A percentile compares a stretch with the other conserved stretches of the same genome.
Evolutionary conservation across 2,329 filamentous ascomycete species (phyloP).

Genomic region (Colletotrichum sp.): DNA sequence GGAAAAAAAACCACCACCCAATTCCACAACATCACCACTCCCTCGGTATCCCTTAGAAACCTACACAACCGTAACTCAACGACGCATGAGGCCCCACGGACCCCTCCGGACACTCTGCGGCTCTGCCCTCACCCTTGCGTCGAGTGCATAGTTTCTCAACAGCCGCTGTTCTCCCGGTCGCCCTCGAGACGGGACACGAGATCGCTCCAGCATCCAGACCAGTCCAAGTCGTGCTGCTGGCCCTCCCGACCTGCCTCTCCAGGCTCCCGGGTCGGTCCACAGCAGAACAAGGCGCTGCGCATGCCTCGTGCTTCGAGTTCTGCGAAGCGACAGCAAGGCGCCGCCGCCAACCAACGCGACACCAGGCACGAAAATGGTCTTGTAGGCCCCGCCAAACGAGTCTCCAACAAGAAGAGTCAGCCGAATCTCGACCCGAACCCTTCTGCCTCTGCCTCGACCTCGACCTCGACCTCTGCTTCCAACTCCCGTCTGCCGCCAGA

Average conservation of each 20-base stretch:
- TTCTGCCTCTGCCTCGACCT: neutral
- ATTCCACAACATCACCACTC: neutral
- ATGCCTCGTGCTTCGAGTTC: constrained; percentile 67
- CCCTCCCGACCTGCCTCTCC: constrained; percentile 32
- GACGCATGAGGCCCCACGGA: constrained; percentile 16
- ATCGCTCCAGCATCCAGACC: constrained; percentile 16
- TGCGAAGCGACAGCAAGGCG: constrained; percentile 67
- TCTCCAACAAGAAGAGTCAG: constrained; percentile 49
- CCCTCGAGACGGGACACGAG: constrained; percentile 13
- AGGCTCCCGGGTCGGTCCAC: constrained; percentile 40
- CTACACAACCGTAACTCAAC: neutral
- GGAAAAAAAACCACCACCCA: constrained; percentile 9
- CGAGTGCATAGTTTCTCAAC: constrained; percentile 13
- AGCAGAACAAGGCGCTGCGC: constrained; percentile 44
- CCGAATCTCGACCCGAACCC: constrained; percentile 42
- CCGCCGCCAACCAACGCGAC: constrained; percentile 68
- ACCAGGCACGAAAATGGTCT: constrained; percentile 86
- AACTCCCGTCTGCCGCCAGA: constrained; percentile 21
- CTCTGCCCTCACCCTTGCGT: constrained; percentile 12
- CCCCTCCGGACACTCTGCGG: neutral
- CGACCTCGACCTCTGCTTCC: constrained; percentile 27
- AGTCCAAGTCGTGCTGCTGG: constrained; percentile 33
- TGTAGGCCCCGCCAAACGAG: constrained; percentile 61
- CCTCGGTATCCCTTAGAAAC: neutral
- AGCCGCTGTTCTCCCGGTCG: constrained; percentile 22